Evolutionary conservation across 768 basidiomycete genomes (phyloP), one percentile per base, ranked within the genome.

Genomic region (Boletellus ananiceps): DNA sequence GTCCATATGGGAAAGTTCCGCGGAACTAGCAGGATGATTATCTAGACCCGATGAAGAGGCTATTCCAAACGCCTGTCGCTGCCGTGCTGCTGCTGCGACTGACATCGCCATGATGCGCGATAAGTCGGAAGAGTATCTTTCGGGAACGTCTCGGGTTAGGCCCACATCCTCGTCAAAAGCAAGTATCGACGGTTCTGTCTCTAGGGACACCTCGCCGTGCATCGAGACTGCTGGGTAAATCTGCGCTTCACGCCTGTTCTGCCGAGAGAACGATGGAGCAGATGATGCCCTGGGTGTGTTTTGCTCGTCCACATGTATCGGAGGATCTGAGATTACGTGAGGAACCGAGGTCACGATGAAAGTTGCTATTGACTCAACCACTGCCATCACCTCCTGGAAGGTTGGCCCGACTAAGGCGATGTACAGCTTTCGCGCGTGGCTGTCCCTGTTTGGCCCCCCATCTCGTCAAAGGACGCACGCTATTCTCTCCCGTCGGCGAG

Each of bases 31-130:
- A 12, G 29, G 42, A 18, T 41, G 42, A 9, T 40, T 49, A 23
- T 50, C 48, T 15, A 69, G 66, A 3, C n/a, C n/a, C n/a, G n/a
- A n/a, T n/a, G 78, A 77, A 2, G 73, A 66, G 5, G 71, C 72
- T 40, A 81, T 76, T 5, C 80, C 81, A 54, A 79, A 75, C n/a
- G 74, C 77, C 51, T 68, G 67, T 37, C 75, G 66, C 54, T 80
- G 75, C 13, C 72, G 70, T 37, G 73, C 72, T 29, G 76, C 74
- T 14, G 71, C 71, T 2, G 65, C 66, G 16, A 62, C 57, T 14
- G 60, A 71, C 12, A 36, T 57, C 27, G 48, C 63, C 57, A 56
- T 59, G 39, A 67, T 55, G 8, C 60, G 57, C 14, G 62, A 60
- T 8, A 66, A 31, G 21, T 66, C 65, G 19, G 66, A 66, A 23